A percentile compares a stretch with the other conserved stretches of the same genome.
Evolutionary conservation across 805 yeast species (phyloP).

Genomic region (Sugiyamaella lignohabitans): DNA sequence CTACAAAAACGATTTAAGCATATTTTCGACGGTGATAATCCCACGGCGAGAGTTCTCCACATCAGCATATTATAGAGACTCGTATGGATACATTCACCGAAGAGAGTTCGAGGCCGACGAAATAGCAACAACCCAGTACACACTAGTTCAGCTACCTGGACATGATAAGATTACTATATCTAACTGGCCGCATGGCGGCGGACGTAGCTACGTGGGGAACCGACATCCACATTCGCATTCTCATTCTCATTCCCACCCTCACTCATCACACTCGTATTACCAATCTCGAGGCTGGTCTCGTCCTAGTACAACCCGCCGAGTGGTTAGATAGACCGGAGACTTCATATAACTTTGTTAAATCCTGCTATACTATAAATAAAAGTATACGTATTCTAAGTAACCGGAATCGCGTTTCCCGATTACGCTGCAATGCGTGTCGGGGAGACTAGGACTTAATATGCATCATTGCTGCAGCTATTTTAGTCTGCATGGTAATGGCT

Average conservation of each 20-base stretch:
- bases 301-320: neutral
- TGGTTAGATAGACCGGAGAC: neutral
- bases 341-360: no score
- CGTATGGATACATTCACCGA: conserved; percentile 14
- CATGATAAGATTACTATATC: conserved; percentile 7
- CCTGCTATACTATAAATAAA: no score
- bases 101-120: conserved; percentile 15
- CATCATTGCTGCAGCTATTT: no score
- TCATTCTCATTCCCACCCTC: no score
- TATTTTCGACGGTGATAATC: neutral
- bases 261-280: neutral
- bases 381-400: neutral
- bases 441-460: no score
- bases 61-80: conserved; percentile 11
- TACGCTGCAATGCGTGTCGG: no score
- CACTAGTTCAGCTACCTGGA: conserved; percentile 6
- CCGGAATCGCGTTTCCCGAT: no score
- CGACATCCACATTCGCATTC: no score
- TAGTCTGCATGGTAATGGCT: no score
- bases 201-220: no score
- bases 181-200: neutral
- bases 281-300: neutral
- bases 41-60: conserved; percentile 9
- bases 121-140: conserved; percentile 1
- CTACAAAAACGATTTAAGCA: neutral